Evolutionary conservation across 768 basidiomycete species (phyloP).

Genomic region (Arthromyces matolae): DNA sequence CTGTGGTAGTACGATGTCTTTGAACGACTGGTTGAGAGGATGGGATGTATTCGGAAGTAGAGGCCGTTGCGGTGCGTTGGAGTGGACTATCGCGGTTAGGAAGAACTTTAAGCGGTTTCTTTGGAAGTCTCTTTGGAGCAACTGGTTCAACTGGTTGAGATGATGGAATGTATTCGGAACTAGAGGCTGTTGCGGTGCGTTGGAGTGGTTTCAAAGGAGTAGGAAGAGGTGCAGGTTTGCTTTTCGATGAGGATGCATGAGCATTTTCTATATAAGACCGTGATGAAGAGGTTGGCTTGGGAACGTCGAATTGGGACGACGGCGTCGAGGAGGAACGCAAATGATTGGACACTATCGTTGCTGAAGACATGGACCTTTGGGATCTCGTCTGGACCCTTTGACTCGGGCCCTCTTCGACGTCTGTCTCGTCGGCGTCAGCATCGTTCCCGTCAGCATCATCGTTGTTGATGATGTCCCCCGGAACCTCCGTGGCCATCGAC

Average conservation of each 20-base stretch:
- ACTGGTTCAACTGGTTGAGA: too few species aligned
- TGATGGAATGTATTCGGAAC: background rate
- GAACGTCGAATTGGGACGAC: too few species aligned
- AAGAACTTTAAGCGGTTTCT: background rate
- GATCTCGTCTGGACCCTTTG: too few species aligned
- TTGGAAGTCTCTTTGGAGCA: too few species aligned
- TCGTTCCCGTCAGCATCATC: background rate
- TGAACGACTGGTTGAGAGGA: background rate
- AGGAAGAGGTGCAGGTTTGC: background rate
- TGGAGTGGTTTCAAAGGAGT: too few species aligned
- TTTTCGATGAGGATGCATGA: too few species aligned
- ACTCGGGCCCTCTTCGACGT: background rate
- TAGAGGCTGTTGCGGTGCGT: background rate
- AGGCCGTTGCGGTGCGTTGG: background rate
- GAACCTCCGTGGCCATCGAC: background rate
- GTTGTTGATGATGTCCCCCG: background rate
- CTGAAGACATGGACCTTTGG: too few species aligned
- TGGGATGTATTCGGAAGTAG: background rate
- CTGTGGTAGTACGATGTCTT: constrained; percentile 3
- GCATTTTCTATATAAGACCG: too few species aligned
- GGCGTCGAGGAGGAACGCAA: too few species aligned
- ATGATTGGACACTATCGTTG: too few species aligned
- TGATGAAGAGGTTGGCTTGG: too few species aligned
- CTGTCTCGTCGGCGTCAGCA: background rate
- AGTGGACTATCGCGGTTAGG: too few species aligned